These are phyloP conservation scores for Pichia manshurica DNA, from an alignment of 805 yeast species.

Conservation along the genomic window DNA sequence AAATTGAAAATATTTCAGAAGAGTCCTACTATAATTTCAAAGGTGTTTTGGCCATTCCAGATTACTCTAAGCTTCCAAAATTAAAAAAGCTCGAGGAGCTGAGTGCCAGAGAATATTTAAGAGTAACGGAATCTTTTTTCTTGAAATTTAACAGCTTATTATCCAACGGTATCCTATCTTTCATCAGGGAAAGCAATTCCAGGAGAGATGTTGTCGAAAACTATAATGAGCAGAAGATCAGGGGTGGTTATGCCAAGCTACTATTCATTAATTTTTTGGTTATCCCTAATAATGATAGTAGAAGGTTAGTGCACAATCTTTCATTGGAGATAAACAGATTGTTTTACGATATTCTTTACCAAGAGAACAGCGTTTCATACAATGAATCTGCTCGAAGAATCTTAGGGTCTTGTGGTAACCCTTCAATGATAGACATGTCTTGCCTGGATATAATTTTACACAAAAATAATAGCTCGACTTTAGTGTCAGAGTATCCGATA, in stretches of 20 bases:
- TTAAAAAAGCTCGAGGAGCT: slow-evolving; percentile 25
- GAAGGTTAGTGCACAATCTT: slow-evolving; percentile 20
- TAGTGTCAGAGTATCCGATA: slow-evolving; percentile 2
- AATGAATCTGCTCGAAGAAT: slow-evolving; percentile 9
- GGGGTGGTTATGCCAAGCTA: slow-evolving; percentile 28
- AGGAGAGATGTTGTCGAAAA: slow-evolving; percentile 22
- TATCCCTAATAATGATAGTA: slow-evolving; percentile 18
- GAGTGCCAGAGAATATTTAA: slow-evolving; percentile 24
- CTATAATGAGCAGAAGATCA: slow-evolving; percentile 18
- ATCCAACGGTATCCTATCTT: slow-evolving; percentile 26
- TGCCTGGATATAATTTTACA: slow-evolving; percentile 21
- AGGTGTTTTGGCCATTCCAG: slow-evolving; percentile 70
- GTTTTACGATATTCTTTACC: slow-evolving; percentile 19
- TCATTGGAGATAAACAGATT: slow-evolving; percentile 18
- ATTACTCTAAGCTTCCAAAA: slow-evolving; percentile 34
- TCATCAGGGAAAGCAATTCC: slow-evolving; percentile 27
- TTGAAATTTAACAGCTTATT: slow-evolving; percentile 23
- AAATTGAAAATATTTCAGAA: slow-evolving; percentile 39
- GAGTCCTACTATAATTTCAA: slow-evolving; percentile 51
- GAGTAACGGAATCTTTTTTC: slow-evolving; percentile 25
- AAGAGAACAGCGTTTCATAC: slow-evolving; percentile 15
- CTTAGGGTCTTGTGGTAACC: slow-evolving; percentile 9
- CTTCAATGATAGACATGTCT: slow-evolving; percentile 23
- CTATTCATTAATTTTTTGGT: slow-evolving; percentile 29
- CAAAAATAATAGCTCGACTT: slow-evolving; percentile 9